A percentile compares a stretch with the other conserved stretches of the same genome.
phyloP scores from a whole-genome alignment of 2,329 filamentous ascomycete genomes.

The Xylaria sp. region DNA sequence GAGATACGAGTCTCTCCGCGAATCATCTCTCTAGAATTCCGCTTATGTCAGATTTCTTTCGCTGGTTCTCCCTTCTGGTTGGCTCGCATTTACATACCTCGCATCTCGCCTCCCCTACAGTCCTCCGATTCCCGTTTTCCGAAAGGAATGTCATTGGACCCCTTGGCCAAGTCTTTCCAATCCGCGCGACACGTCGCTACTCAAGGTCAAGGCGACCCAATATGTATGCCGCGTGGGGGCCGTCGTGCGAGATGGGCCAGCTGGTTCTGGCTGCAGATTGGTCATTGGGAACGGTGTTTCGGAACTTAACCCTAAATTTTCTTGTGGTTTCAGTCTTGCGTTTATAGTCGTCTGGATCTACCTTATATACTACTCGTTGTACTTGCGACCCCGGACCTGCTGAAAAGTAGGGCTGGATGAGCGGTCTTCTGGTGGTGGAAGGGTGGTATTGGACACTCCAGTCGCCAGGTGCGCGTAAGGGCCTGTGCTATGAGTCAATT shows the following conservation, averaged over 20 bases:
- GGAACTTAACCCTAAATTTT: constrained; percentile 96
- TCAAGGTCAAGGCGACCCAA: constrained; percentile 68
- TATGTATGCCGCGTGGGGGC: constrained; percentile 60
- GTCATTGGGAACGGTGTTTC: constrained; percentile 68
- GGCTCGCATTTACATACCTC: constrained; percentile 54
- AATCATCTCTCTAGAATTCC: constrained; percentile 37
- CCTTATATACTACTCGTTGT: constrained; percentile 67
- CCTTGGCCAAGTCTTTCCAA: constrained; percentile 51
- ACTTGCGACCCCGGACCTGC: constrained; percentile 53
- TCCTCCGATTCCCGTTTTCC: constrained; percentile 80
- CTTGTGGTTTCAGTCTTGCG: constrained; percentile 80
- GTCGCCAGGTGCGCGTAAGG: constrained; percentile 66
- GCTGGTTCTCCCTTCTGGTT: constrained; percentile 46
- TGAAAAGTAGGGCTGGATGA: constrained; percentile 61
- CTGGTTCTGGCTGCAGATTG: constrained; percentile 54
- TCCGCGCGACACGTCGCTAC: constrained; percentile 64
- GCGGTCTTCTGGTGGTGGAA: constrained; percentile 57
- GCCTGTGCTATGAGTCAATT: constrained; percentile 76
- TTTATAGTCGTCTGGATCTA: constrained; percentile 73
- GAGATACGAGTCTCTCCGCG: constrained; percentile 49
- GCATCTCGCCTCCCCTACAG: constrained; percentile 83
- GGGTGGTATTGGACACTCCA: constrained; percentile 64
- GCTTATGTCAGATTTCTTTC: constrained; percentile 59
- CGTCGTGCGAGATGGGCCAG: constrained; percentile 54
- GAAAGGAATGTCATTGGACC: constrained; percentile 70